Base-by-base conservation (phyloP, 352 stramenopile genomes). In the Aphanomyces astaci region DNA sequence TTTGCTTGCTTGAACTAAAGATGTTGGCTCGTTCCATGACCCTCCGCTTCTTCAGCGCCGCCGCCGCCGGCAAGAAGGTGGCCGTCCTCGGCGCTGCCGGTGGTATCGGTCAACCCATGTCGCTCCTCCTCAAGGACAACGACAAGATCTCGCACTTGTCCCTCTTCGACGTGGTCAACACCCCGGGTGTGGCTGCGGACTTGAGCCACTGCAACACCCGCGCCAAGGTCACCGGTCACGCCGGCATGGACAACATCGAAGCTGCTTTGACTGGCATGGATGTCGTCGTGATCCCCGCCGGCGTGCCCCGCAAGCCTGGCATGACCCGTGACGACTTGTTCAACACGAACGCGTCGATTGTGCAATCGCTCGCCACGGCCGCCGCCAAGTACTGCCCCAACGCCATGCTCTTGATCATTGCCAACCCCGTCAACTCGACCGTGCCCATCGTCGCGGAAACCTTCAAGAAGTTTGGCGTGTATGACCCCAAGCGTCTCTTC, bases 371-470 rank as follows among this genome's bases (percentile, higher is more conserved):
- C 59, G 96, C 97, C 5, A 81, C 96, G 49, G 92, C 88, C 19
- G 97, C 91, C 64, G 96, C 96, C 54, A 82, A 98, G 77, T 87
- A 90, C 78, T 99, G 96, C 82, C 97, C 97, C 10, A 82, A 98
- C 64, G 97, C 97, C 46, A 93, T 92, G 78, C 83, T 97, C 63
- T 77, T 97, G 51, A 98, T 99, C 78, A 99, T 99, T 76, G 96
- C 89, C 71, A 99, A 99, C 86, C 97, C 97, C 7, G 96, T 99
- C 72, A 99, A 99, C 86, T 98, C 92, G 49, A 99, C 97, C 19
- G 96, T 99, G 64, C 97, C 97, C 24, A 99, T 99, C 75, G 97
- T 98, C 54, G 96, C 96, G 49, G 97, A 99, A 83, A 96, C 97
- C 4, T 90, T 99, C 69, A 99, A 99, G 86, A 96, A 97, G 74